These are phyloP conservation scores for Russula emetica DNA, from an alignment of 768 basidiomycete genomes.

Conservation along the genomic window DNA sequence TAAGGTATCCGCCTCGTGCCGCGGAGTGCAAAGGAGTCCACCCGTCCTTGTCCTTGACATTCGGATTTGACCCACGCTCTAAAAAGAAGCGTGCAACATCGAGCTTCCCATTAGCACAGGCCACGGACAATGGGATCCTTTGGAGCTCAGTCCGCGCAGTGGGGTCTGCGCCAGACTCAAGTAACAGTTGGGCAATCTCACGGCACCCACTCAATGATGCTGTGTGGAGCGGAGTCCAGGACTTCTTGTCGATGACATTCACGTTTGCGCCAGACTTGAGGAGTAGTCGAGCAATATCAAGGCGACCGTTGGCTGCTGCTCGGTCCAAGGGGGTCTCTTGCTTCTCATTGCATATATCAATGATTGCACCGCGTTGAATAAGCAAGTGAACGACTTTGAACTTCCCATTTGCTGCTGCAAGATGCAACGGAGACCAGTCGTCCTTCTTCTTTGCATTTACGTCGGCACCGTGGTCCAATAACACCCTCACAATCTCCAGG, in stretches of 20 bases:
- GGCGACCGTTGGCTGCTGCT: neutral
- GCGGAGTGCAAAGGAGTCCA: neutral
- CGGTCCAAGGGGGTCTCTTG: conserved; percentile 2
- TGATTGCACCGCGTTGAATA: neutral
- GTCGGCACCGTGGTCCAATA: conserved; percentile 4
- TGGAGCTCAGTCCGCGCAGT: neutral
- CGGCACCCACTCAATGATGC: neutral
- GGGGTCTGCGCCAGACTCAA: neutral
- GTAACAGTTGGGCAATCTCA: neutral
- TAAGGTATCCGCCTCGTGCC: neutral
- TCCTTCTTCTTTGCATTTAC: neutral
- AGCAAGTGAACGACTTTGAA: neutral
- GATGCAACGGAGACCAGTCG: conserved; percentile 12
- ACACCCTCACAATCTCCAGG: neutral
- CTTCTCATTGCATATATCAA: neutral
- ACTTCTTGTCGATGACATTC: neutral
- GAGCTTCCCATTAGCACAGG: neutral
- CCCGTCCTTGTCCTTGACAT: neutral
- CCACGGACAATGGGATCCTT: neutral
- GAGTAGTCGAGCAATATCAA: neutral
- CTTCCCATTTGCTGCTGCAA: conserved; percentile 1
- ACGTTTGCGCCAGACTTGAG: neutral
- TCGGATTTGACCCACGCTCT: neutral
- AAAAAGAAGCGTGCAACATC: neutral
- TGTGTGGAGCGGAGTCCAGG: neutral